Base-by-base conservation (phyloP, 805 yeast genomes). In the Candida boidinii region DNA sequence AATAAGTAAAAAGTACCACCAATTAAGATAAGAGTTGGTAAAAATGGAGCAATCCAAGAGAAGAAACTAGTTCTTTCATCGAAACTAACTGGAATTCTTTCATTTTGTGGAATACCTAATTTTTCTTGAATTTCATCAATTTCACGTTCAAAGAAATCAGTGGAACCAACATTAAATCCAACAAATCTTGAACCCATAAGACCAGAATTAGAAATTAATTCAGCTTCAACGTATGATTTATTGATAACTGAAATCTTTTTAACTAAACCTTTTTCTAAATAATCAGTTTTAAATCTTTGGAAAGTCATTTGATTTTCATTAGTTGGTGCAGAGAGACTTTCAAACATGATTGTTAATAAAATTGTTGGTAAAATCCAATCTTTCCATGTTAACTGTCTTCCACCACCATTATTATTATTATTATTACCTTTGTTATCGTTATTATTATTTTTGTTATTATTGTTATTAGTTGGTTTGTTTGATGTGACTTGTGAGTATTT, bases 1-100 rank as follows among this genome's bases (percentile, higher is more conserved):
- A 52, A 37, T 9, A 92, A 64, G 68, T 82, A 92, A 58, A 79
- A 77, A 32, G 92, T 70, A 32, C 96, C 95, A 25, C 88, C 96
- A 46, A 92, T 76, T 63, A 92, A 71, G 34, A 90, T 59, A 5
- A 84, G 56, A 1, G 98, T 90, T n/a, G 99, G 98, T 31, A 90
- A 51, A 43, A 90, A 75, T 43, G 87, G 86, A 42, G 78, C 62
- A 20, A 84, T 41, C 24, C 79, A 66, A 33, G 78, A 75, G 16
- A 74, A 59, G 43, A 79, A 52, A 39, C 79, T 75, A 1, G 87
- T 85, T 53, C 79, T 85, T 41, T 73, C 75, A 21, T 76, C 69
- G 54, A 85, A 92, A 2, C 79, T 60, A 3, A 94, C 87, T 0
- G 98, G 98, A 20, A 90, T 64, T 42, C 84, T 70, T 43, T 80